phyloP scores from a whole-genome alignment of 495 filamentous ascomycete genomes.

The Lasiosphaeriaceae sp. region DNA sequence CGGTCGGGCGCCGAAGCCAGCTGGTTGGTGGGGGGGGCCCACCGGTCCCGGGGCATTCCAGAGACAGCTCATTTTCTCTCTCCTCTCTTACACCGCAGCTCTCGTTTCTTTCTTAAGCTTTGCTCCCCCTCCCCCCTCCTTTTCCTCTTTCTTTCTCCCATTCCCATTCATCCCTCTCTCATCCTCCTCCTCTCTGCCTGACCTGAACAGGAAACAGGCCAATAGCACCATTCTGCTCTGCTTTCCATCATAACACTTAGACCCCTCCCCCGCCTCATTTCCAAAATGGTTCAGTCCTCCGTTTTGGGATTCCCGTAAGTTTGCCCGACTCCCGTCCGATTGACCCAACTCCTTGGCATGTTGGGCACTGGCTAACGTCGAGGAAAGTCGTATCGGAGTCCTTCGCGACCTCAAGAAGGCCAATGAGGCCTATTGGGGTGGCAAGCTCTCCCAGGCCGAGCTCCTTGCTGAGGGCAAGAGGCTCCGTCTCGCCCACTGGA shows the following conservation, averaged over 20 bases:
- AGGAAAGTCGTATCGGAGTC: slow-evolving; percentile 74
- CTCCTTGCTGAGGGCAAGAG: slow-evolving; percentile 92
- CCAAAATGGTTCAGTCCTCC: slow-evolving; percentile 74
- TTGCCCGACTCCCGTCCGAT: background rate
- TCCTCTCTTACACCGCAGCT: slow-evolving; percentile 10
- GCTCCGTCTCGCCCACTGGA: slow-evolving; percentile 94
- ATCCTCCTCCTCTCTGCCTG: slow-evolving; percentile 9
- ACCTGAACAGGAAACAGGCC: slow-evolving; percentile 12
- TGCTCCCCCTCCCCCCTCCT: slow-evolving; percentile 9
- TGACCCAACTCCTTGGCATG: background rate
- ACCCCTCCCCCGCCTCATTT: slow-evolving; percentile 8
- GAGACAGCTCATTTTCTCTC: slow-evolving; percentile 12
- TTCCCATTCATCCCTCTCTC: slow-evolving; percentile 5
- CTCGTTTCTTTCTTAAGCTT: slow-evolving; percentile 4
- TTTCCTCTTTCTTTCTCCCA: slow-evolving; percentile 9
- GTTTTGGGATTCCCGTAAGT: slow-evolving; percentile 37
- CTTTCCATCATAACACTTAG: slow-evolving; percentile 3
- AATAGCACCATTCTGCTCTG: slow-evolving; percentile 9
- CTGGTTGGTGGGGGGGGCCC: slow-evolving; percentile 11
- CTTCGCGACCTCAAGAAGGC: slow-evolving; percentile 99
- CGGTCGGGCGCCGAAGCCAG: slow-evolving; percentile 20
- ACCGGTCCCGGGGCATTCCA: slow-evolving; percentile 20
- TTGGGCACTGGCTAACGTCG: slow-evolving; percentile 6
- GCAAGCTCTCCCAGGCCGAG: slow-evolving; percentile 82
- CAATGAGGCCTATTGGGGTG: slow-evolving; percentile 95